Conservation (phyloP, 345 rosid genomes). For the Eucalyptus regnans region DNA sequence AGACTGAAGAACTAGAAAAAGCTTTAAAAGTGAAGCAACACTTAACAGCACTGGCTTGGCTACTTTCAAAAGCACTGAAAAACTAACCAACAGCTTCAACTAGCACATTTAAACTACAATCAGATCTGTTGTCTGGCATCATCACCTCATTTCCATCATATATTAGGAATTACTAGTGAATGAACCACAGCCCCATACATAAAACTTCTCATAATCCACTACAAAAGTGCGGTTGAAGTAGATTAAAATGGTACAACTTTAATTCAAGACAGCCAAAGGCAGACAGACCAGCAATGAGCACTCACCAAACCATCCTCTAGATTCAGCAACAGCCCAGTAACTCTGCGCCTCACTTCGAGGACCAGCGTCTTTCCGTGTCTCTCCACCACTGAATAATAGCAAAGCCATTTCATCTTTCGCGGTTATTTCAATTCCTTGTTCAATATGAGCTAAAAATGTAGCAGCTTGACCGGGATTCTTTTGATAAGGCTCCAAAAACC, state of each 20-base stretch:
- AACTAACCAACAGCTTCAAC: background rate
- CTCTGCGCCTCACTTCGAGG: constrained; percentile 99
- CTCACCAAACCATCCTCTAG: constrained; percentile 96
- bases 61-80: background rate
- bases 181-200: background rate
- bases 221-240: background rate
- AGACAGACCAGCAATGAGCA: background rate
- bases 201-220: background rate
- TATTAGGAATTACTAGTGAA: background rate
- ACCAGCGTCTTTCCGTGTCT: constrained; percentile 91
- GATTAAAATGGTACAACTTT: background rate
- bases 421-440: constrained; percentile 54
- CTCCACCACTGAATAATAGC: constrained; percentile 96
- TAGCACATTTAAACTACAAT: background rate
- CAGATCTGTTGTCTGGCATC: background rate
- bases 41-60: background rate
- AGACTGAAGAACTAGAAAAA: background rate
- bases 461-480: constrained; percentile 91
- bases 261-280: background rate
- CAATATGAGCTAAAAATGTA: constrained; percentile 74
- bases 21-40: background rate
- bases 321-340: constrained; percentile 94
- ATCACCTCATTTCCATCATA: background rate
- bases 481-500: constrained; percentile 96
- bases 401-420: constrained; percentile 57